Evolutionary conservation across 257 asterid species (phyloP).

Genomic region (Forsythia viridissima): DNA sequence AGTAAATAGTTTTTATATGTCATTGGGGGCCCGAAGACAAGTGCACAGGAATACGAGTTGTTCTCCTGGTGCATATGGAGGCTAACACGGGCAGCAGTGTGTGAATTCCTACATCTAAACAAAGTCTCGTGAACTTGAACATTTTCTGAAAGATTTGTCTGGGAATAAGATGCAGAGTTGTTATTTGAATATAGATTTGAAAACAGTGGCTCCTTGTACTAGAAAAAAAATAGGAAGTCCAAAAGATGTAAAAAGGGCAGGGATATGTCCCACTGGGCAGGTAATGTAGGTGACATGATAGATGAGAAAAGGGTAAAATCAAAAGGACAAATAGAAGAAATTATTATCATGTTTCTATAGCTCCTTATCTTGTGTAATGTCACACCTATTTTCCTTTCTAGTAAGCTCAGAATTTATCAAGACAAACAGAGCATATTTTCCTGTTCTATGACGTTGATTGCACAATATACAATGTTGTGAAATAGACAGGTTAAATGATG

Average conservation of each 20-base stretch:
- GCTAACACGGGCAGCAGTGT: neutral
- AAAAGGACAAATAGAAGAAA: neutral
- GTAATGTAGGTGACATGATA: constrained; percentile 29
- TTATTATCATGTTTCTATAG: too few relatives aligned
- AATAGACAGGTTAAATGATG: neutral
- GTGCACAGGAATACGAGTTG: too few relatives aligned
- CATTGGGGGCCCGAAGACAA: too few relatives aligned
- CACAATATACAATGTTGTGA: constrained; percentile 2
- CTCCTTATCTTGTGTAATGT: constrained; percentile 14
- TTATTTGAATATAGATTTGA: neutral
- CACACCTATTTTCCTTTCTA: constrained; percentile 18
- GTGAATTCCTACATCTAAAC: neutral
- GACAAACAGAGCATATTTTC: constrained; percentile 18
- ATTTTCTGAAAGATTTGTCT: neutral
- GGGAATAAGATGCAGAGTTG: neutral
- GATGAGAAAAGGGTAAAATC: constrained; percentile 31
- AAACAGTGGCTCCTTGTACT: neutral
- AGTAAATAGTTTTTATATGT: too few relatives aligned
- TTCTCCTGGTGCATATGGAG: too few relatives aligned
- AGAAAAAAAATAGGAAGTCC: neutral
- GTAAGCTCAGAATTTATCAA: constrained; percentile 15
- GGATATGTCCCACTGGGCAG: neutral
- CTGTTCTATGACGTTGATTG: constrained; percentile 27
- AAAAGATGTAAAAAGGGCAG: neutral
- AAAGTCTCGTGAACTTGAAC: neutral